Percentiles rank a stretch among this genome's conserved stretches.
These are phyloP conservation scores for Casuarina equisetifolia DNA, from an alignment of 306 rosid genomes.

Conservation along the genomic window DNA sequence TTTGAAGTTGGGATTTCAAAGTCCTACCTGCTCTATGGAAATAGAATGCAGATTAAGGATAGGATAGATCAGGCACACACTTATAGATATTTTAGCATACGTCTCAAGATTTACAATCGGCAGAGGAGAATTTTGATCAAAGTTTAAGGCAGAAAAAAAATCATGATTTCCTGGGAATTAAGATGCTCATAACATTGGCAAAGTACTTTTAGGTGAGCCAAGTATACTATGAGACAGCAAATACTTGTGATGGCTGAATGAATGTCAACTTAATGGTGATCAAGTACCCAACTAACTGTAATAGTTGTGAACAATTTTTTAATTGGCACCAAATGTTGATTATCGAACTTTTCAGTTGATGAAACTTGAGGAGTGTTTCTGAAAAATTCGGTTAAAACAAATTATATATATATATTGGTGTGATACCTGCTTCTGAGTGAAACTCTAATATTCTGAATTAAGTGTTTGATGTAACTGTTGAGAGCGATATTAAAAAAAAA, in stretches of 20 bases:
- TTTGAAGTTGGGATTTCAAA: not conserved
- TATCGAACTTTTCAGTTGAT: not conserved
- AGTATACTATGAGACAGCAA: not conserved
- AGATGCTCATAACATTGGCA: not conserved
- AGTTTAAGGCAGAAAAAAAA: not conserved
- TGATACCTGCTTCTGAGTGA: not conserved
- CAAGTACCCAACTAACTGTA: not conserved
- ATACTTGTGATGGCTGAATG: not conserved
- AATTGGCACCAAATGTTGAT: not conserved
- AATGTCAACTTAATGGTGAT: not conserved
- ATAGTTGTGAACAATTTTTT: too few species aligned
- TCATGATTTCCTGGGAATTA: too few species aligned
- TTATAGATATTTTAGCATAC: not conserved
- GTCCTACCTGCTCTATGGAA: not conserved
- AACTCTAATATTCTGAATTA: not conserved
- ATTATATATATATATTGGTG: not conserved
- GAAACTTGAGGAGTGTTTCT: not conserved
- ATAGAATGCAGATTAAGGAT: not conserved
- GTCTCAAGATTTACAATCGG: not conserved
- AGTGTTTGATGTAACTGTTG: not conserved
- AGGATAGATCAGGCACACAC: not conserved
- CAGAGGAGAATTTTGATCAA: not conserved
- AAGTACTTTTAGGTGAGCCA: not conserved
- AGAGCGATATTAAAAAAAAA: not conserved
- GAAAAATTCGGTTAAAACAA: not conserved